Conservation (phyloP, 371 early-diverging fungal species). For the Haplosporangium sp. region DNA sequence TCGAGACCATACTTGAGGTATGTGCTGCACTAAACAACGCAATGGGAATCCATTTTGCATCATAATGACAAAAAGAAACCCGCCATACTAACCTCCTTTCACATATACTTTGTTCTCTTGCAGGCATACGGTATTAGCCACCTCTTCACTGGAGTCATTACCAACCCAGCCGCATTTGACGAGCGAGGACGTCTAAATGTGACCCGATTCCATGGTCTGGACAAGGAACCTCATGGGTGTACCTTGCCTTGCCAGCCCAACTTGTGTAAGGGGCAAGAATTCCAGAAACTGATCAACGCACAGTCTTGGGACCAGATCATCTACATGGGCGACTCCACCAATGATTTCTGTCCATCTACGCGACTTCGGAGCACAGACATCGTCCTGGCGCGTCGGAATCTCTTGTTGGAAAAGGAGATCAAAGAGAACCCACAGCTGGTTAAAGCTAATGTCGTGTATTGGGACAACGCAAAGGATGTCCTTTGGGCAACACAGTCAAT, state of each 20-base stretch:
- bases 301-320: constrained; percentile 59
- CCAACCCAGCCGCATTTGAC: constrained; percentile 76
- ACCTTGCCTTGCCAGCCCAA: constrained; percentile 73
- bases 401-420: constrained; percentile 42
- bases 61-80: not conserved
- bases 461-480: constrained; percentile 32
- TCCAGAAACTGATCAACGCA: constrained; percentile 44
- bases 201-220: constrained; percentile 58
- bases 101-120: not conserved
- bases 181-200: constrained; percentile 65
- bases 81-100: not conserved
- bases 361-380: constrained; percentile 51
- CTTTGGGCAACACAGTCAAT: constrained; percentile 15
- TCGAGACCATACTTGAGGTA: constrained; percentile 77
- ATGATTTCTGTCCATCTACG: constrained; percentile 71
- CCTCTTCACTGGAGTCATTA: constrained; percentile 70
- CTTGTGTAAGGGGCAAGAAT: constrained; percentile 76
- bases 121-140: constrained; percentile 67
- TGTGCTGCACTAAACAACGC: not conserved
- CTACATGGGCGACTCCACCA: constrained; percentile 72
- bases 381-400: constrained; percentile 33
- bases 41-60: not conserved
- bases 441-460: constrained; percentile 44
- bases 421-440: constrained; percentile 19
- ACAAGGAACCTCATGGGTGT: constrained; percentile 70